phyloP scores from a whole-genome alignment of 2,329 filamentous ascomycete species.

The Fusarium abutilonis region DNA sequence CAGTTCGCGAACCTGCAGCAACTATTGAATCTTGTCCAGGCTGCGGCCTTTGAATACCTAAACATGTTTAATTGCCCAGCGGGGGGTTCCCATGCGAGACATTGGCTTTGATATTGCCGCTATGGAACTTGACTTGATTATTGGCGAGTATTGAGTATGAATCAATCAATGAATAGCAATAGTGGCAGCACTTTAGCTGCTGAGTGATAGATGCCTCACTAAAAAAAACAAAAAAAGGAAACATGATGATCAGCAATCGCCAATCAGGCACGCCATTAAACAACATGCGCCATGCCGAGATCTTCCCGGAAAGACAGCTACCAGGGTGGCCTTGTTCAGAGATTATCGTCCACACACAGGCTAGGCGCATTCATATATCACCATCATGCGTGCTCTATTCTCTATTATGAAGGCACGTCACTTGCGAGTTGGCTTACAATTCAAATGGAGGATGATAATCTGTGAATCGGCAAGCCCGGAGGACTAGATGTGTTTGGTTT shows the following conservation, averaged over 20 bases:
- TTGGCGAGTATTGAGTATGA: no score
- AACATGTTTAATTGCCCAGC: constrained; percentile 1
- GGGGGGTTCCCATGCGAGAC: constrained; percentile 1
- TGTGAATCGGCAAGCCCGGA: constrained; percentile 22
- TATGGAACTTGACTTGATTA: background rate
- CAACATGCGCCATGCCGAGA: constrained; percentile 9
- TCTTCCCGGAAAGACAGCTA: constrained; percentile 43
- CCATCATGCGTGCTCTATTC: constrained; percentile 20
- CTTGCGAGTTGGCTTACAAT: constrained; percentile 11
- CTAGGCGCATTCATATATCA: constrained; percentile 3
- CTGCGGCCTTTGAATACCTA: background rate
- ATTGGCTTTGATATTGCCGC: background rate
- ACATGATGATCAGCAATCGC: constrained; percentile 16
- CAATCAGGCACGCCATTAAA: constrained; percentile 28
- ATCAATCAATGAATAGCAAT: no score
- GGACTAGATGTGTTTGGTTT: constrained; percentile 15
- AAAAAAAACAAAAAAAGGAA: constrained; percentile 11
- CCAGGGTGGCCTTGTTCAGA: constrained; percentile 33
- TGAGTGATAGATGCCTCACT: background rate
- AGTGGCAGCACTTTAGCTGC: background rate
- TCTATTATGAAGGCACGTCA: constrained; percentile 31
- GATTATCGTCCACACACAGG: background rate
- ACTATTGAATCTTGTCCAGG: background rate
- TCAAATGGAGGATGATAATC: background rate
- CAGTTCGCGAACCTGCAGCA: constrained; percentile 8